Percentiles rank a stretch among this genome's conserved stretches.
phyloP scores from a whole-genome alignment of 106 monocot species.

The Phalaenopsis aphrodite region DNA sequence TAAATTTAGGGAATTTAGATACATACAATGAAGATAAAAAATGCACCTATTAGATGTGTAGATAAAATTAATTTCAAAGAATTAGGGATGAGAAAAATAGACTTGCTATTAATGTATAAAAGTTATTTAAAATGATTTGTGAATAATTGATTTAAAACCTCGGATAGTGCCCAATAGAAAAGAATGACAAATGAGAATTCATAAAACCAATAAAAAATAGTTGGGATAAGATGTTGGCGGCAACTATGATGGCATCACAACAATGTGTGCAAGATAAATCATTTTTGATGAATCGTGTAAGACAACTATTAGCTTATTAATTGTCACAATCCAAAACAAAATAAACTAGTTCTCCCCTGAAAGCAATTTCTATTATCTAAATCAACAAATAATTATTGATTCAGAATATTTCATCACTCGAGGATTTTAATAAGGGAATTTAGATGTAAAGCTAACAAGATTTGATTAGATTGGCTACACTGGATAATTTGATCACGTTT shows the following conservation, averaged over 20 bases:
- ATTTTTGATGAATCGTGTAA: background rate
- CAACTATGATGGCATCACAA: background rate
- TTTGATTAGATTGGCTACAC: background rate
- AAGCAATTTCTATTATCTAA: background rate
- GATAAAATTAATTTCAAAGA: no score
- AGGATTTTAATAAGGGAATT: background rate
- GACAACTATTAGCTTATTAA: no score
- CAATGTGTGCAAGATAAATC: background rate
- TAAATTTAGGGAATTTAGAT: no score
- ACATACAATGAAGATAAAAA: no score
- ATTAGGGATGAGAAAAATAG: no score
- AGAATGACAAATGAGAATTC: no score
- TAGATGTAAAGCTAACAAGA: background rate
- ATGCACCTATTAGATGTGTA: no score
- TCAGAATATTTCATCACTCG: background rate
- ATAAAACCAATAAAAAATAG: no score
- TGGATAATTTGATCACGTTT: background rate
- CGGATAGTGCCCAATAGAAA: background rate
- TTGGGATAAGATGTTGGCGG: no score
- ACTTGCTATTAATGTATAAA: background rate
- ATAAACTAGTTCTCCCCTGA: background rate
- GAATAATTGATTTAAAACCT: background rate
- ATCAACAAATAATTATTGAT: background rate
- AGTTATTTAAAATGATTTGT: background rate
- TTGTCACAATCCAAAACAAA: background rate